Evolutionary conservation across 31 red algal genomes (phyloP).

Genomic region (Asparagopsis taxiformis): DNA sequence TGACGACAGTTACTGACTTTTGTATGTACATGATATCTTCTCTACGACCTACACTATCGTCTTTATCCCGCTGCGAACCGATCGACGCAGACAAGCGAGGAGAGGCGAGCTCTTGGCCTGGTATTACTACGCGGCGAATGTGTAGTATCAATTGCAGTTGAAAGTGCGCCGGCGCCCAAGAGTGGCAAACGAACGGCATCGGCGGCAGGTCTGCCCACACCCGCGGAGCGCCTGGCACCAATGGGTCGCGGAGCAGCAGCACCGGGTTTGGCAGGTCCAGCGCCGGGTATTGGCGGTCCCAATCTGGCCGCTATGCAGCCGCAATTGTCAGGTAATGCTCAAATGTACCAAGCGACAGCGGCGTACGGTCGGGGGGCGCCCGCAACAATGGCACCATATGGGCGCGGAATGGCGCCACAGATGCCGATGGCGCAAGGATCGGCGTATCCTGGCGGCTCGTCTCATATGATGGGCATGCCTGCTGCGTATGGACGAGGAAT

Average conservation of each 20-base stretch:
- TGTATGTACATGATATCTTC: background rate
- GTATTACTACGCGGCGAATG: conserved; percentile 90
- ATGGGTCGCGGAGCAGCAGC: conserved; percentile 53
- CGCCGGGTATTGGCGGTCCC: conserved; percentile 67
- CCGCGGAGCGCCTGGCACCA: conserved; percentile 31
- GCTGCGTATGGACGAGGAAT: conserved; percentile 24
- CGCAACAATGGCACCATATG: conserved; percentile 12
- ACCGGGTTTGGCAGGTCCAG: conserved; percentile 53
- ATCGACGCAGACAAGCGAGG: conserved; percentile 58
- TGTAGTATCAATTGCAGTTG: conserved; percentile 91
- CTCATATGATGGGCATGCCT: background rate
- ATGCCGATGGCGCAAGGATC: conserved; percentile 16
- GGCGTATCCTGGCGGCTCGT: background rate
- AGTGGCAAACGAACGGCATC: conserved; percentile 62
- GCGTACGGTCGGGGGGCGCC: conserved; percentile 5
- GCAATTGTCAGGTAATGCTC: conserved; percentile 45
- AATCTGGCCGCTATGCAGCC: conserved; percentile 51
- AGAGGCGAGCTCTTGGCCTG: conserved; percentile 83
- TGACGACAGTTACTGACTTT: background rate
- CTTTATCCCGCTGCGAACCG: background rate
- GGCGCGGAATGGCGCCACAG: conserved; percentile 13
- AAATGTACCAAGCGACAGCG: conserved; percentile 37
- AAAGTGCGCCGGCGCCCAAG: conserved; percentile 65
- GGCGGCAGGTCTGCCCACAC: conserved; percentile 37
- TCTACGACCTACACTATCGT: background rate